Evolutionary conservation across 768 basidiomycete species (phyloP).

Genomic region (Lactarius sp.): DNA sequence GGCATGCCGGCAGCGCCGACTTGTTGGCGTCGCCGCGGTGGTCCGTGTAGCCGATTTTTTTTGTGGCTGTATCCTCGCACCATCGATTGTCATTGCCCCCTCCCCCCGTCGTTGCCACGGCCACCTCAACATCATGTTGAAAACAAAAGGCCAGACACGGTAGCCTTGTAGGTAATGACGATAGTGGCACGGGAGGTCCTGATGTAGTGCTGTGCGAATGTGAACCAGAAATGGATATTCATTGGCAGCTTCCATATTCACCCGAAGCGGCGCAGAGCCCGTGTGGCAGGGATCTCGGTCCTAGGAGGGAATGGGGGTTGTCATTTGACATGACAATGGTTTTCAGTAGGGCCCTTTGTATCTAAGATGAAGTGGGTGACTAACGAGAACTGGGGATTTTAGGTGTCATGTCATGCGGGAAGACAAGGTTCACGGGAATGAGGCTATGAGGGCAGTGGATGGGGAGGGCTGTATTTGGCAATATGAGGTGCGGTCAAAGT

Average conservation of each 20-base stretch:
- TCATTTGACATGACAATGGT: conserved; percentile 3
- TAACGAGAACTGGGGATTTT: neutral
- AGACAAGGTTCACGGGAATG: neutral
- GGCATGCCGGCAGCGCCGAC: conserved; percentile 21
- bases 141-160: neutral
- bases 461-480: conserved; percentile 10
- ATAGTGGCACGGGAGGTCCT: neutral
- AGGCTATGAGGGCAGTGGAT: conserved; percentile 8
- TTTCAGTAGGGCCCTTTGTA: neutral
- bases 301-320: conserved; percentile 8
- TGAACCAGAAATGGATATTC: conserved; percentile 14
- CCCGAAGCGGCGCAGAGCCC: conserved; percentile 7
- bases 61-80: neutral
- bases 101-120: neutral
- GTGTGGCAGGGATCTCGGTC: neutral
- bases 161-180: neutral
- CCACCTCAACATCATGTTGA: neutral
- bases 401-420: neutral
- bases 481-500: conserved; percentile 21
- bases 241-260: conserved; percentile 22
- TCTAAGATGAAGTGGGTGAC: neutral
- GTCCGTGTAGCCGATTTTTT: neutral
- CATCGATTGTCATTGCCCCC: neutral
- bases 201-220: conserved; percentile 8
- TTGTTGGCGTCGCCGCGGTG: conserved; percentile 7